Evolutionary conservation across 495 filamentous ascomycete species (phyloP), one percentile per base, ranked within the genome.

Genomic region (Hypoxylon fuscum): DNA sequence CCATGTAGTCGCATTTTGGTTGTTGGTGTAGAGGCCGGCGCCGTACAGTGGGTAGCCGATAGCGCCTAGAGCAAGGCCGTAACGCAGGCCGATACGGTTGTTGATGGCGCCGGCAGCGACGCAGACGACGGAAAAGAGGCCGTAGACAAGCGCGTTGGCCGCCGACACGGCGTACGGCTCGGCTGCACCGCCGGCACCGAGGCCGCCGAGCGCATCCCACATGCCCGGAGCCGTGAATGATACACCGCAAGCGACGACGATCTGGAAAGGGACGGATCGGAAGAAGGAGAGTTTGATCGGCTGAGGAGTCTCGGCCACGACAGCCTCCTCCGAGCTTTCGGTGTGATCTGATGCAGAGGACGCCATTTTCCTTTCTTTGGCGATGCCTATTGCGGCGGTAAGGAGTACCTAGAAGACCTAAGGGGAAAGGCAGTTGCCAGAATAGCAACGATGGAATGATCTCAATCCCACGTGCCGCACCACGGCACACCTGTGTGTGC

Each of bases 181-280:
- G 5, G 69, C 69, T 1, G 69, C 69, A 21, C 71, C 71, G n/a
- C 66, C 66, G 8, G 66, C 66, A 10, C 66, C 66, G 11, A 68
- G 50, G 15, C 61, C 61, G 11, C 69, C 69, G 5, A 74, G 57
- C 29, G 71, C 71, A 62, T 74, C 68, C 69, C 69, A 74, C 67
- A 74, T 72, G 3, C 66, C 66, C 14, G 66, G 66, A n/a, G 66
- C 66, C 1, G 66, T 65, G 29, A 68, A 68, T 11, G 69, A 69
- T 17, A 72, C 69, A 9, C 69, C 69, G 40, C 69, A 64, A 12
- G 69, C 71, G 20, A 74, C 64, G 15, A 58, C 47, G 31, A 72
- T 72, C 46, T 74, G 69, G 46, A 74, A 74, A 43, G 69, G 69
- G 1, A 74, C 71, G 18, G 69, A 71, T 20, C 69, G 71, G 55